Evolutionary conservation across 495 filamentous ascomycete genomes (phyloP).

Genomic region (Parathielavia hyrcaniae): DNA sequence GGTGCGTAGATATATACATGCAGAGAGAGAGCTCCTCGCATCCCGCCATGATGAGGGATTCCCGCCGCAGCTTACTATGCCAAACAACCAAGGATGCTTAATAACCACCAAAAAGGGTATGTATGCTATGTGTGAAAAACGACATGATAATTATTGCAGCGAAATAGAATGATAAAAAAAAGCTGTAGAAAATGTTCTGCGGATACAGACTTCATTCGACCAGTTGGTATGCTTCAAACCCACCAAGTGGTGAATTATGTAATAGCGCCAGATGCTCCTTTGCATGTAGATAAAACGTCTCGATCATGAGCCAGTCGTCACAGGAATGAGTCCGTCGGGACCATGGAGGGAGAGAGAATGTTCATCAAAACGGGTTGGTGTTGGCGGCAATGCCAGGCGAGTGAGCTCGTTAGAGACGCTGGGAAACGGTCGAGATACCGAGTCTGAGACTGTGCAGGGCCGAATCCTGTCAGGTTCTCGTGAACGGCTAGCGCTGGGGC

Average conservation of each 20-base stretch:
- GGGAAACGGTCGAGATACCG: background rate
- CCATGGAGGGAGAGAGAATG: background rate
- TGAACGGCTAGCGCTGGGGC: background rate
- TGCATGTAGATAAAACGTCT: background rate
- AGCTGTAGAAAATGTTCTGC: too few relatives aligned
- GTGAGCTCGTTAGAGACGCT: background rate
- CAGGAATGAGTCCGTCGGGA: background rate
- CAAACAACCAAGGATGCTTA: too few relatives aligned
- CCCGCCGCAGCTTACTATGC: too few relatives aligned
- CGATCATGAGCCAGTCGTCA: slow-evolving; percentile 10
- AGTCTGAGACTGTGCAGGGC: background rate
- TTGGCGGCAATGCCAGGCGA: background rate
- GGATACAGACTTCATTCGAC: too few relatives aligned
- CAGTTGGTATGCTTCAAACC: background rate
- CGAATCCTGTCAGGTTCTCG: background rate
- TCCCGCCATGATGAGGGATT: too few relatives aligned
- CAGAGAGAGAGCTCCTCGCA: too few relatives aligned
- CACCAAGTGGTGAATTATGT: background rate
- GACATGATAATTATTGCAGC: background rate
- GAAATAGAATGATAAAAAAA: too few relatives aligned
- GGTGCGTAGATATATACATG: too few relatives aligned
- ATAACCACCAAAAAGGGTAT: too few relatives aligned
- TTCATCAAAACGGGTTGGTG: background rate
- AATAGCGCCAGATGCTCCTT: slow-evolving; percentile 13
- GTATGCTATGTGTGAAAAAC: too few relatives aligned